Base-by-base conservation (phyloP, 108 stramenopile species). In the Fragilaria crotonensis region DNA sequence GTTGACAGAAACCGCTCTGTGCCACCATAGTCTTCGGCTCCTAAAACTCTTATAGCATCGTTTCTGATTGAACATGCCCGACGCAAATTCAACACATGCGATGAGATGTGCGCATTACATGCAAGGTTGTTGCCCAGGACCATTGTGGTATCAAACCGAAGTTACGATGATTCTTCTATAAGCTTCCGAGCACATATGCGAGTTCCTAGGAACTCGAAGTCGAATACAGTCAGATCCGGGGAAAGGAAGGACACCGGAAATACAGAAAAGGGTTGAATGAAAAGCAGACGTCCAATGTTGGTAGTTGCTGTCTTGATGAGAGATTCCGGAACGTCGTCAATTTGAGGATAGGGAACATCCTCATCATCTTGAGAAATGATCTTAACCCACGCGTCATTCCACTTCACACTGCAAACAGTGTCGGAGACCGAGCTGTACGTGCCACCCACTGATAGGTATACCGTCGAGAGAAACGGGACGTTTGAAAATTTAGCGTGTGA, bases 131-230 rank as follows among this genome's bases (percentile, higher is more conserved):
- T n/a, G n/a, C n/a, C n/a, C n/a, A n/a, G n/a, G n/a, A n/a, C n/a
- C n/a, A n/a, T n/a, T n/a, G n/a, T n/a, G n/a, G n/a, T n/a, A n/a
- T n/a, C n/a, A n/a, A n/a, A n/a, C n/a, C n/a, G n/a, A n/a, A n/a
- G n/a, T n/a, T n/a, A n/a, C n/a, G n/a, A n/a, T n/a, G n/a, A n/a
- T n/a, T n/a, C n/a, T n/a, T n/a, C n/a, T n/a, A n/a, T n/a, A n/a
- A n/a, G n/a, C n/a, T 80, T 89, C 52, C 79, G 62, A 7, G 87
- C 87, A 67, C 83, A 84, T 36, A 89, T 83, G 44, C 83, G 67
- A 2, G 87, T 89, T 4, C 87, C 81, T 4, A 89, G 54, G 14
- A 83, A 52, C 57, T 85, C 77, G 46, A 89, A 89, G 68, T 84
- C 79, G 72, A 89, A 89, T 9, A 89, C 81, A 64, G 85, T 89